Evolutionary conservation across 306 rosid genomes (phyloP).

Genomic region (Corylus americana): DNA sequence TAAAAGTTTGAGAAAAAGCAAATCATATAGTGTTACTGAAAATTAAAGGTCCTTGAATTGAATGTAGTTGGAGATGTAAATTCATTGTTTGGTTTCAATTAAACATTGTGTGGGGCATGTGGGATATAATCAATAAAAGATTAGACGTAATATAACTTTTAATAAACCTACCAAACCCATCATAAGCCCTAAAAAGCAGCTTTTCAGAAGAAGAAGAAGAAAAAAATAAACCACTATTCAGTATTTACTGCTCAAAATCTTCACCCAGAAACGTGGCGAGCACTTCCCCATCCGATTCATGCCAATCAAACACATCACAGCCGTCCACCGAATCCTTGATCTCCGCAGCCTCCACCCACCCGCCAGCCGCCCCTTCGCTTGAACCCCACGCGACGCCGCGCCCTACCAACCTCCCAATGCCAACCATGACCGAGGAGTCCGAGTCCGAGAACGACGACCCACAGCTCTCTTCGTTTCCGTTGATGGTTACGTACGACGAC

Average conservation of each 20-base stretch:
- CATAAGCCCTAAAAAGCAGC: not conserved
- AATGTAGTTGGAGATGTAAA: too few species aligned
- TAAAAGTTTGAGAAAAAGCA: too few species aligned
- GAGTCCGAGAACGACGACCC: conserved; percentile 74
- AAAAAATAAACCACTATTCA: too few species aligned
- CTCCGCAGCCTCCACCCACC: not conserved
- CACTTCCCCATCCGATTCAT: conserved; percentile 40
- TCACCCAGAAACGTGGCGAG: conserved; percentile 47
- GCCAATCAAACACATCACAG: conserved; percentile 28
- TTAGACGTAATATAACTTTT: too few species aligned
- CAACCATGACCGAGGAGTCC: conserved; percentile 71
- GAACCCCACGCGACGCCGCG: conserved; percentile 25
- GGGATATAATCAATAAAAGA: too few species aligned
- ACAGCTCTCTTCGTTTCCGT: conserved; percentile 77
- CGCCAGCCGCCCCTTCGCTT: conserved; percentile 19
- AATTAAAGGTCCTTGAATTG: too few species aligned
- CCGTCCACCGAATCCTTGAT: conserved; percentile 3
- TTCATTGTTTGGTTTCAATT: too few species aligned
- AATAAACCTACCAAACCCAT: not conserved
- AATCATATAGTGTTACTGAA: too few species aligned
- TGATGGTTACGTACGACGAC: conserved; percentile 65
- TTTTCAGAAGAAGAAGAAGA: not conserved
- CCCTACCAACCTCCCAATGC: conserved; percentile 26
- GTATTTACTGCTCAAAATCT: not conserved
- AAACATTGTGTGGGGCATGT: too few species aligned